Evolutionary conservation across 768 basidiomycete genomes (phyloP).

Genomic region (Glaciozyma martinii): DNA sequence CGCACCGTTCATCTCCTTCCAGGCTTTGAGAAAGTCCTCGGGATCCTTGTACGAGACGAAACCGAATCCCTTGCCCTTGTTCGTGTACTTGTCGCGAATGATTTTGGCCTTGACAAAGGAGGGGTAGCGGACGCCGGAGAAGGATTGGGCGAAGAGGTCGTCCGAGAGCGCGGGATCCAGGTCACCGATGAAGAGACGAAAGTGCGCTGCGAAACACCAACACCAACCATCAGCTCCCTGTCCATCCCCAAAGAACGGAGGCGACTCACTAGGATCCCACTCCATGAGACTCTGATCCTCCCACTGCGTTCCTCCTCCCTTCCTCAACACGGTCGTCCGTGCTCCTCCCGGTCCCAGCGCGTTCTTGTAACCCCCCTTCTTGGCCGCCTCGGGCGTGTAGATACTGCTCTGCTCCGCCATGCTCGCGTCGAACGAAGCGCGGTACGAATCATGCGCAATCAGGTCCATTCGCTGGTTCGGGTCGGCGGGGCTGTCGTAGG

Average conservation of each 20-base stretch:
- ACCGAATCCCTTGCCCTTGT: slow-evolving; percentile 86
- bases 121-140: slow-evolving; percentile 58
- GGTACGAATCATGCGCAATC: too few species aligned
- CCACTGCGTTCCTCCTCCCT: slow-evolving; percentile 95
- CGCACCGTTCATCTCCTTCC: slow-evolving; percentile 99
- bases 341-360: slow-evolving; percentile 65
- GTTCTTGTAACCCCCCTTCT: slow-evolving; percentile 78
- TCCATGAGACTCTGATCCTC: slow-evolving; percentile 94
- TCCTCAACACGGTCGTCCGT: slow-evolving; percentile 83
- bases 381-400: slow-evolving; percentile 74
- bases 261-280: slow-evolving; percentile 85
- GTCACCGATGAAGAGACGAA: slow-evolving; percentile 93
- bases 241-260: not conserved
- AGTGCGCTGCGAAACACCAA: slow-evolving; percentile 40
- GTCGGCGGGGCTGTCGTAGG: too few species aligned
- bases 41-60: slow-evolving; percentile 98
- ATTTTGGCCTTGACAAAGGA: slow-evolving; percentile 94
- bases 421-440: too few species aligned
- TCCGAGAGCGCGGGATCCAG: slow-evolving; percentile 89
- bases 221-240: slow-evolving; percentile 1
- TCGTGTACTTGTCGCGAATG: slow-evolving; percentile 83
- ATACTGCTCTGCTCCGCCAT: too few species aligned
- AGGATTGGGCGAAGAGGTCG: slow-evolving; percentile 58
- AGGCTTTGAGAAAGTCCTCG: slow-evolving; percentile 93
- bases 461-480: too few species aligned